Base-by-base conservation (phyloP, 805 yeast species). In the Hanseniaspora thailandica region DNA sequence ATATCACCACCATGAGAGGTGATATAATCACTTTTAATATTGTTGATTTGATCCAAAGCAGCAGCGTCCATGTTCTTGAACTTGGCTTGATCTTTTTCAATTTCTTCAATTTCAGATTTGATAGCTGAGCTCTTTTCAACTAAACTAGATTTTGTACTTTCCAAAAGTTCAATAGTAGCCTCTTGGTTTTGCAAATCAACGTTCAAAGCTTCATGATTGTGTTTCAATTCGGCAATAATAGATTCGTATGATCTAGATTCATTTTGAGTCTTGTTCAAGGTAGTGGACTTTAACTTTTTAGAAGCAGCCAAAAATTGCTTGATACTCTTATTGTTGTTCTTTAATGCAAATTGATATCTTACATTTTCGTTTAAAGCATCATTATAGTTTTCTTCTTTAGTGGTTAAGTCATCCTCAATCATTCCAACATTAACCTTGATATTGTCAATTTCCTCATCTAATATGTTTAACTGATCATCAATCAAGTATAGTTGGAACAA, bases 401-500 rank as follows among this genome's bases (percentile, higher is more conserved):
- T 17, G 2, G 22, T 13, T n/a, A 50, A 28, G 5, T 17, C 19
- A 19, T 41, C 31, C 8, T 33, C 30, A 4, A 22, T 5, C 31
- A 36, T 52, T 40, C 50, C 56, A 40, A 45, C 44, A 9, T 55
- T 50, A 10, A n/a, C n/a, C 8, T 36, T 31, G 23, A 44, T 17
- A 5, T 34, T 17, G n/a, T 61, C 58, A 23, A 62, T 49, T 28
- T 66, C 60, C 7, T 61, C 61, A 4, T 52, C 52, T 13, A 67
- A 48, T 2, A 55, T 49, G 2, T 61, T 55, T 50, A 63, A 68
- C 47, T 63, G 64, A 19, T 65, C 60, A 59, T 79, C 78, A 60
- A 80, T 71, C 61, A 83, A 86, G 61, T 71, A 84, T 12, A 88
- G 66, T 58, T 80, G 78, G 73, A 84, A 80, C 31, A 89, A 63